phyloP scores from a whole-genome alignment of 495 filamentous ascomycete species.

The Friedmanniomyces simplex region DNA sequence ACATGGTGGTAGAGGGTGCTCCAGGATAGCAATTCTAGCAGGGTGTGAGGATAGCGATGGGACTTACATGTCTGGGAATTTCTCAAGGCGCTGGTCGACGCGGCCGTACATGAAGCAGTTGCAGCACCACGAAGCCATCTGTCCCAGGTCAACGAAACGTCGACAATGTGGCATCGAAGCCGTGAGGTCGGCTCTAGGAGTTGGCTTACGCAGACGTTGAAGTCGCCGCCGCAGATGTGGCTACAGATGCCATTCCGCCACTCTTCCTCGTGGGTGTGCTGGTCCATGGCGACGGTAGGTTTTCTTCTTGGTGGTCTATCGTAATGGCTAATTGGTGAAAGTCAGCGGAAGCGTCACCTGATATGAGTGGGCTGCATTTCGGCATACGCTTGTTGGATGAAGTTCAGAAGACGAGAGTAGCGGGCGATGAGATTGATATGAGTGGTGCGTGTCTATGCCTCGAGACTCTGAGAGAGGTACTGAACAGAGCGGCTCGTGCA shows the following conservation, averaged over 20 bases:
- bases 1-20: no score
- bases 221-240: constrained; percentile 3
- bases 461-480: no score
- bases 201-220: not conserved
- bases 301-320: no score
- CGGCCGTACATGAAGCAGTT: constrained; percentile 1
- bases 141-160: not conserved
- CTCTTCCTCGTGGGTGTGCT: not conserved
- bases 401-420: no score
- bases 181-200: not conserved
- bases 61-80: not conserved
- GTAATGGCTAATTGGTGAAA: no score
- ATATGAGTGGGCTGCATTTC: no score
- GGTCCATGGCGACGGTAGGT: not conserved
- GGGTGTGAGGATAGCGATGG: not conserved
- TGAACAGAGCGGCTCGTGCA: no score
- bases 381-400: no score
- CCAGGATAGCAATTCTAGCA: no score
- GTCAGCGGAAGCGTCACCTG: no score
- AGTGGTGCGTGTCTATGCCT: no score
- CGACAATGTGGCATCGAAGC: not conserved
- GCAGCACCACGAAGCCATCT: not conserved
- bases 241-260: constrained; percentile 1
- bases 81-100: not conserved
- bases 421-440: no score